Evolutionary conservation across 176 grass and related monocot genomes (phyloP).

Genomic region (Musa acuminata): DNA sequence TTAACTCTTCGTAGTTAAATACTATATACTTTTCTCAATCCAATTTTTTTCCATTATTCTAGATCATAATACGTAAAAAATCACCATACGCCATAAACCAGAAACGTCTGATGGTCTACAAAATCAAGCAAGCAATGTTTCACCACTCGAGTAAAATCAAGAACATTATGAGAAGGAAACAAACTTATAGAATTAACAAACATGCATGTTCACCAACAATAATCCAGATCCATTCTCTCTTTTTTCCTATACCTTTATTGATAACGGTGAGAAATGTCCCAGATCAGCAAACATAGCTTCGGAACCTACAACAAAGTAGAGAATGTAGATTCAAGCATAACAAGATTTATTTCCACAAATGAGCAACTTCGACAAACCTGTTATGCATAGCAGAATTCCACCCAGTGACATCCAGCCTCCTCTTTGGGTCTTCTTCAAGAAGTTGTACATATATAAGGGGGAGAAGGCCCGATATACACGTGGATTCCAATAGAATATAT

Average conservation of each 20-base stretch:
- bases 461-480: constrained; percentile 68
- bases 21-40: too few relatives aligned
- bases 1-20: too few relatives aligned
- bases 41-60: too few relatives aligned
- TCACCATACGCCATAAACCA: too few relatives aligned
- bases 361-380: constrained; percentile 36
- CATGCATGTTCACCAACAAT: neutral
- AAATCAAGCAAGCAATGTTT: neutral
- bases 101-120: neutral
- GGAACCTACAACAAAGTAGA: constrained; percentile 42
- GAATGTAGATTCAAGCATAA: neutral
- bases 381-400: constrained; percentile 90
- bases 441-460: constrained; percentile 64
- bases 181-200: neutral
- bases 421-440: constrained; percentile 66
- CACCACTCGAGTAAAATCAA: neutral
- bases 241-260: constrained; percentile 47
- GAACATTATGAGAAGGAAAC: neutral
- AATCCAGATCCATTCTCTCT: neutral
- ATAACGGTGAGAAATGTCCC: constrained; percentile 82
- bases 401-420: constrained; percentile 91
- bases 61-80: too few relatives aligned
- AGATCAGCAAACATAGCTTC: constrained; percentile 97
- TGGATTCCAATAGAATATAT: constrained; percentile 76
- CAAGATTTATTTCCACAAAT: neutral